Conservation (phyloP, 345 rosid species). For the Arabis hirsuta region DNA sequence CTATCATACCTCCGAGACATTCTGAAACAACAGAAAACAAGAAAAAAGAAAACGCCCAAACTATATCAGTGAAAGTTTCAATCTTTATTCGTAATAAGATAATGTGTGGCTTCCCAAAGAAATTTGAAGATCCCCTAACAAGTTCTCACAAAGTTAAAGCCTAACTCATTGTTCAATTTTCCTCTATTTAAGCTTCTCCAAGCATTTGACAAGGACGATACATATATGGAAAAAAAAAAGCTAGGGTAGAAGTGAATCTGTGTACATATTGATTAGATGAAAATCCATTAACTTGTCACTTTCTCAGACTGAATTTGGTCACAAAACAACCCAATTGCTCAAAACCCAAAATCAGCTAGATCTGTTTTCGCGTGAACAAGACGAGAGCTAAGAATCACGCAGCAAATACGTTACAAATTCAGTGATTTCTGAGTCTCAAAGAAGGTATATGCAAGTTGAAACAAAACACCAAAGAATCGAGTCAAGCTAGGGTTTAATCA, state of each 20-base stretch:
- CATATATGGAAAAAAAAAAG: not conserved
- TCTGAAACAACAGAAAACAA: not conserved
- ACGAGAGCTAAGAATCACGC: not conserved
- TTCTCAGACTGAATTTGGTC: not conserved
- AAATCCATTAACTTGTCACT: too few relatives aligned
- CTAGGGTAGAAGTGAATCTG: not conserved
- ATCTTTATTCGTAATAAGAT: not conserved
- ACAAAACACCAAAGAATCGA: not conserved
- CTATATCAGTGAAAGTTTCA: not conserved
- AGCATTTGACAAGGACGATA: not conserved
- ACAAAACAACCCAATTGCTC: not conserved
- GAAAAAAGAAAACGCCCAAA: not conserved
- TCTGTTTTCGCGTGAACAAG: too few relatives aligned
- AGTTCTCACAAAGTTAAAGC: not conserved
- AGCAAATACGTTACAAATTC: not conserved
- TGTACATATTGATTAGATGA: not conserved
- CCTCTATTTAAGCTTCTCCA: not conserved
- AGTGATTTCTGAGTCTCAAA: too few relatives aligned
- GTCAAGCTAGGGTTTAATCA: conserved; percentile 1
- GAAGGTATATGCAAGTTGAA: not conserved
- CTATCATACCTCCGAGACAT: conserved; percentile 99
- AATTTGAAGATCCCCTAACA: not conserved
- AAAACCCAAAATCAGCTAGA: too few relatives aligned
- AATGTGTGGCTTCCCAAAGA: not conserved
- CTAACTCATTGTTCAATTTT: not conserved